Base-by-base conservation (phyloP, 2,329 filamentous ascomycete species). In the Penicillium sp. region DNA sequence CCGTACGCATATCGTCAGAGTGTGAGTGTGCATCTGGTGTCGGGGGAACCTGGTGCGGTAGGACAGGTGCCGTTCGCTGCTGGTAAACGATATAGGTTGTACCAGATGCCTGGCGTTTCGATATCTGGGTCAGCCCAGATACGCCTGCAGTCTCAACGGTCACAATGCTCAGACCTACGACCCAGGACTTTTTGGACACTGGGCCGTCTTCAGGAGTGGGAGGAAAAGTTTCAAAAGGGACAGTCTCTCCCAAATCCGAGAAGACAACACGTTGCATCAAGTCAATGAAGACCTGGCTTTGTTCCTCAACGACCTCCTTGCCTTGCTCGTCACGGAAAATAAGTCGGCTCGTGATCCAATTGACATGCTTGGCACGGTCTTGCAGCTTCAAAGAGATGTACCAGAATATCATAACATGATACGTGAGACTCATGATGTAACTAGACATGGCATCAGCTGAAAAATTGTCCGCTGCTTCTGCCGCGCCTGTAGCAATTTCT, bases 381-480 rank as follows among this genome's bases (percentile, higher is more conserved):
- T 88, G 85, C 51, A 96, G 83, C 69, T 92, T 93, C 66, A 99
- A 75, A 1, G 92, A 90, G 65, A 99, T 82, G 72, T 98, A 99
- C 95, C 95, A 99, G 71, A 96, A 97, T 1, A 92, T 89, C 63
- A 99, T 93, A 66, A 96, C 92, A 72, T 98, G 93, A 71, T 96
- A 96, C 9, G 93, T 93, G 52, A 98, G 80, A 1, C 92, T 90
- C 73, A 96, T 95, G 26, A 99, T 91, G 72, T 99, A 99, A 73
- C 95, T 90, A 4, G 93, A 92, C 50, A 96, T 81, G 63, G 95
- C 91, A 60, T 95, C 90, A 8, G 87, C 81, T 61, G 79, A 68
- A 54, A 78, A 76, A 52, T 62, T 71, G 55, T 75, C 77, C 57
- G 70, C 47, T 16, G 63, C 62, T 21, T 75, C 42, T 47, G 33